Percentiles rank a stretch among this genome's conserved stretches.
phyloP scores from a whole-genome alignment of 1,284 basidiomycete genomes.

The Xerocomus amazonicus region DNA sequence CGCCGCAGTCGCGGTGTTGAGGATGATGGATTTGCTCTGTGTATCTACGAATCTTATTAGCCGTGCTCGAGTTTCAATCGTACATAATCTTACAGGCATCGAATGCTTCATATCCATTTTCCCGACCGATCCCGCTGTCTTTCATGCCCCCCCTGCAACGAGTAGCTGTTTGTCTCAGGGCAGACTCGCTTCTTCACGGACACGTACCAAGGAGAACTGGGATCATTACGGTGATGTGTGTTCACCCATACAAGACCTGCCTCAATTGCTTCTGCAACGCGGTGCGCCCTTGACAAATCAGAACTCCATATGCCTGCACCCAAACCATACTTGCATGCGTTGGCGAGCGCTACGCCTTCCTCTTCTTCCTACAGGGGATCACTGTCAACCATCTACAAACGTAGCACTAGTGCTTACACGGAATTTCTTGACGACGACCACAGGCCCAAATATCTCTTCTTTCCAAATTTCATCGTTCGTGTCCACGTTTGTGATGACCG shows the following conservation, averaged over 20 bases:
- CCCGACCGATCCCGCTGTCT: conserved; percentile 76
- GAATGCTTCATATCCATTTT: conserved; percentile 78
- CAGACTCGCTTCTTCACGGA: background rate
- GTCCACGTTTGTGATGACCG: conserved; percentile 61
- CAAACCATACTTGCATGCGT: conserved; percentile 73
- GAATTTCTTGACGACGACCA: conserved; percentile 67
- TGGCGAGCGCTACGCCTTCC: conserved; percentile 67
- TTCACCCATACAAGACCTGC: conserved; percentile 83
- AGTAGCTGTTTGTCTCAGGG: conserved; percentile 5
- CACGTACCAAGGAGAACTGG: conserved; percentile 76
- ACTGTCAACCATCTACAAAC: background rate
- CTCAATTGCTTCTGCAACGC: conserved; percentile 62
- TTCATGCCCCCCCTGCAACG: conserved; percentile 76
- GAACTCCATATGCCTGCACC: conserved; percentile 80
- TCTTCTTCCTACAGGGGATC: conserved; percentile 46
- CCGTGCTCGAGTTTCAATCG: background rate
- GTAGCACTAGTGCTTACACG: conserved; percentile 38
- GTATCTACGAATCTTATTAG: conserved; percentile 48
- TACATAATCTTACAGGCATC: conserved; percentile 56
- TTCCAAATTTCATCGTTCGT: conserved; percentile 66
- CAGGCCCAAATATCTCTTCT: conserved; percentile 80
- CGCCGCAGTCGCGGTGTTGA: conserved; percentile 62
- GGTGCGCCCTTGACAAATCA: conserved; percentile 69
- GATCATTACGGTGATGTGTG: conserved; percentile 83
- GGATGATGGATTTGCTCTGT: conserved; percentile 74